Evolutionary conservation across 768 basidiomycete genomes (phyloP).

Genomic region (Hygrocybe punicea): DNA sequence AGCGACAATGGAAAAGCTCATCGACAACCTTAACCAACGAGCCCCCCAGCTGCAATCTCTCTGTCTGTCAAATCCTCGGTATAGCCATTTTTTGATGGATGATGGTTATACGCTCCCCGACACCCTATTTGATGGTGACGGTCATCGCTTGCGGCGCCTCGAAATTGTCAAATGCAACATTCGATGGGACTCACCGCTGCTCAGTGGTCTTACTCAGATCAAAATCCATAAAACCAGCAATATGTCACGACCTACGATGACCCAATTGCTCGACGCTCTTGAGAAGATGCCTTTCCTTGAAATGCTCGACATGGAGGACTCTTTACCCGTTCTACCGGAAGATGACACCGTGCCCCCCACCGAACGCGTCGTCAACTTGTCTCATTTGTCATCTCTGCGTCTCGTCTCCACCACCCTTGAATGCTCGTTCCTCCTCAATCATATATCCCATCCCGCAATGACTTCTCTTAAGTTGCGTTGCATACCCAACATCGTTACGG

Average conservation of each 20-base stretch:
- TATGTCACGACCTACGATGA: constrained; percentile 27
- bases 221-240: constrained; percentile 30
- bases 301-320: constrained; percentile 35
- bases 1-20: constrained; percentile 25
- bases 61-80: constrained; percentile 19
- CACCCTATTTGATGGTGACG: constrained; percentile 29
- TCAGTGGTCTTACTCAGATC: constrained; percentile 38
- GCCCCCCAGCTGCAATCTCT: constrained; percentile 36
- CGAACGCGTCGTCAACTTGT: constrained; percentile 19
- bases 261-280: constrained; percentile 34
- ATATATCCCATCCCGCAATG: constrained; percentile 19
- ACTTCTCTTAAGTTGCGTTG: constrained; percentile 17
- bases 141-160: constrained; percentile 35
- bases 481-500: constrained; percentile 14
- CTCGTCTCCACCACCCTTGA: constrained; percentile 20
- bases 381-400: constrained; percentile 20
- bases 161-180: constrained; percentile 35
- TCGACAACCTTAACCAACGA: constrained; percentile 20
- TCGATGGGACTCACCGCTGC: constrained; percentile 35
- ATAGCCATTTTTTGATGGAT: constrained; percentile 16
- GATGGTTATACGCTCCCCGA: constrained; percentile 23
- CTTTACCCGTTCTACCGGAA: constrained; percentile 28
- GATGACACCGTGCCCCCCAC: constrained; percentile 5
- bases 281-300: constrained; percentile 33
- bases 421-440: constrained; percentile 25